Base-by-base conservation (phyloP, 495 filamentous ascomycete genomes). In the Penicillium paxilli region DNA sequence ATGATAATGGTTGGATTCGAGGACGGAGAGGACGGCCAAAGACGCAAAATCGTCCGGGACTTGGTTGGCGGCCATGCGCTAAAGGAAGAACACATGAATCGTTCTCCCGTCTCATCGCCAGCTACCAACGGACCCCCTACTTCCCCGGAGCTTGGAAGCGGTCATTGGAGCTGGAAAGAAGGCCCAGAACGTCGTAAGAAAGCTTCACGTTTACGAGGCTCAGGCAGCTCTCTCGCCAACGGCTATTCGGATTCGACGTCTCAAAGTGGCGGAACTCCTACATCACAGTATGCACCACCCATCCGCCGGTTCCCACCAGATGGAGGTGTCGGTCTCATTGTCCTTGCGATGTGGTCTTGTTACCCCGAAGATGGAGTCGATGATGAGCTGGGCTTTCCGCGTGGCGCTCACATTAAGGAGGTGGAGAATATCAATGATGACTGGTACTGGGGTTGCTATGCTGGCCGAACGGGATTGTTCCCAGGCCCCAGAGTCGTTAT, bases 331-430 rank as follows among this genome's bases (percentile, higher is more conserved):
- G 90, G 88, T 1, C 67, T 84, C 32, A 62, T 75, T 14, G 81
- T 82, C n/a, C 54, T 77, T 14, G 89, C 90, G 0, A 53, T 73
- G 17, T 96, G 89, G 88, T 74, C 80, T 6, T 95, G 84, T 76
- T 91, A 86, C 60, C 90, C 89, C 0, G 73, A 69, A 7, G 80
- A 79, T 5, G 83, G 75, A 5, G 75, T 75, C 11, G 68, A 73
- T 26, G 88, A 95, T 67, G 92, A 96, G 75, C 65, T 96, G 47
- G 72, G 82, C 59, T 96, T 96, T 60, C 92, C 92, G 3, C 86
- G 83, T 51, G 85, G 87, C 5, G 90, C 91, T 0, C 89, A 93
- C 69, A 80, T 96, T 10, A 76, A 78, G 3, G 92, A 96, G 75
- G 83, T 84, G 28, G 83, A 89, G 69, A 86, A 89, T 67, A 82